These are phyloP conservation scores for Amyloporia xantha DNA, from an alignment of 768 basidiomycete genomes.

Conservation along the genomic window DNA sequence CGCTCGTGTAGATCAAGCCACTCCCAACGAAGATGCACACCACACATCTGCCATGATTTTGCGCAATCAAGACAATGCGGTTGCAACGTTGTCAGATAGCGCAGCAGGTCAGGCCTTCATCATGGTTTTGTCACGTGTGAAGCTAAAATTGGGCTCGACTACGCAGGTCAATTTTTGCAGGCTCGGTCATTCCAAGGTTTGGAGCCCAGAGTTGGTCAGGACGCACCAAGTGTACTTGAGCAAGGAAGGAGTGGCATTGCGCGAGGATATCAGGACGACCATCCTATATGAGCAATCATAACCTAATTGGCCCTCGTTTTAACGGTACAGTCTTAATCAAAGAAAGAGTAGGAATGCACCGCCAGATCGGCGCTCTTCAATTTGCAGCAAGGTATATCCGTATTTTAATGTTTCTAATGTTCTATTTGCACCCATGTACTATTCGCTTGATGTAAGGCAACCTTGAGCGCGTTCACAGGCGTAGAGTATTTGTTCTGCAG, in stretches of 20 bases:
- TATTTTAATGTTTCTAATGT: too few relatives aligned
- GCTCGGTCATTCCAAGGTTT: conserved; percentile 74
- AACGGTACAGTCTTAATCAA: background rate
- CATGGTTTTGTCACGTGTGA: background rate
- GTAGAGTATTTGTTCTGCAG: too few relatives aligned
- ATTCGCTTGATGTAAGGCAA: too few relatives aligned
- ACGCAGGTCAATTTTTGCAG: conserved; percentile 62
- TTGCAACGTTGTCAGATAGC: conserved; percentile 53
- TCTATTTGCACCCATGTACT: too few relatives aligned
- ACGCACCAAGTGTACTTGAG: conserved; percentile 75
- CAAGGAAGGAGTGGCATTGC: conserved; percentile 90
- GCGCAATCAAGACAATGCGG: conserved; percentile 56
- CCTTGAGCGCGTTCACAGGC: too few relatives aligned
- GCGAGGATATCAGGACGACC: conserved; percentile 52
- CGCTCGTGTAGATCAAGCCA: background rate
- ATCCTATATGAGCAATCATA: background rate
- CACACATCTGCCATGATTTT: conserved; percentile 40
- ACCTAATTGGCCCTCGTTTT: background rate
- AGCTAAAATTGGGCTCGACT: too few relatives aligned
- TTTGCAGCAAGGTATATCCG: too few relatives aligned
- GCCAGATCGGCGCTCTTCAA: background rate
- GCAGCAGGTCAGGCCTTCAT: conserved; percentile 45
- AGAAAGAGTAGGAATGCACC: background rate
- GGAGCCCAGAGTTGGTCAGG: conserved; percentile 69
- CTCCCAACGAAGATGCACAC: conserved; percentile 5